A percentile compares a stretch with the other conserved stretches of the same genome.
Evolutionary conservation across 2,329 filamentous ascomycete genomes (phyloP).

Genomic region (Talaromyces islandicus): DNA sequence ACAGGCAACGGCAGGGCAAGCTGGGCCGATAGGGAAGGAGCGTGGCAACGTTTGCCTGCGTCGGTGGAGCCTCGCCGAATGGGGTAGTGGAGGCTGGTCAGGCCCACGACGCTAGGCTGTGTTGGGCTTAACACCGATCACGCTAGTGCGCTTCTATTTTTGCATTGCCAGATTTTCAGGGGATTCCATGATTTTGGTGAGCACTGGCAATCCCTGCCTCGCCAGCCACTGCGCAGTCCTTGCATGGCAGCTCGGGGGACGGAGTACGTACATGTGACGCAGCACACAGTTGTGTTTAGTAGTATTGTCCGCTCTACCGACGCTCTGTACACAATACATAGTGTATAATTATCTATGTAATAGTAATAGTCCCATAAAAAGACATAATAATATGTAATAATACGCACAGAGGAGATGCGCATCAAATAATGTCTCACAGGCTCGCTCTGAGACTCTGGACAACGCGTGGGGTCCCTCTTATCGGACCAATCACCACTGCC

Average conservation of each 20-base stretch:
- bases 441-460: no score
- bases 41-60: not conserved
- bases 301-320: not conserved
- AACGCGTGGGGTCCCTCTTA: not conserved
- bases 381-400: no score
- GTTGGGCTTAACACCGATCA: not conserved
- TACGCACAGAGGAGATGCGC: not conserved
- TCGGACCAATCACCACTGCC: not conserved
- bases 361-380: no score
- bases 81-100: not conserved
- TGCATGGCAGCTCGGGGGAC: not conserved
- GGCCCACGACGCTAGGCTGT: not conserved
- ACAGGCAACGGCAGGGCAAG: not conserved
- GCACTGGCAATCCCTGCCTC: not conserved
- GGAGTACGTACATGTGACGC: not conserved
- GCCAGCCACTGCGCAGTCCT: not conserved
- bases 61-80: not conserved
- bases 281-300: not conserved
- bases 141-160: not conserved
- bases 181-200: not conserved
- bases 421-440: not conserved
- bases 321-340: no score
- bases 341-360: no score
- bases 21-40: not conserved
- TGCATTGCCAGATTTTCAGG: not conserved